A percentile compares a stretch with the other conserved stretches of the same genome.
These are phyloP conservation scores for Rubus idaeus DNA, from an alignment of 306 rosid genomes.

Conservation along the genomic window DNA sequence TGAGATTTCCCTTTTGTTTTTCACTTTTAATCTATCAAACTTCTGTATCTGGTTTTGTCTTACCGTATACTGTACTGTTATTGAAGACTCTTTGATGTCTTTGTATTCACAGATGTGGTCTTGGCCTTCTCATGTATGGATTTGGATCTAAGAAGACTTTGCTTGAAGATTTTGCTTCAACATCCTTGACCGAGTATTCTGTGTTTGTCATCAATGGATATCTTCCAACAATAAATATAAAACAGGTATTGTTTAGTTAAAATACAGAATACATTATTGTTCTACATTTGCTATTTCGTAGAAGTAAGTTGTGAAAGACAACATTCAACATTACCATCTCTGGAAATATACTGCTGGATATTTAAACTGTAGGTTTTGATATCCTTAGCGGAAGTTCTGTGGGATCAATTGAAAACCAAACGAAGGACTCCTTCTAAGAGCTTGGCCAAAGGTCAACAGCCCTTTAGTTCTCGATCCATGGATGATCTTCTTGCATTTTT, in stretches of 20 bases:
- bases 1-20: not conserved
- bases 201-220: constrained; percentile 84
- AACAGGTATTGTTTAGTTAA: constrained; percentile 53
- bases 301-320: constrained; percentile 1
- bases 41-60: not conserved
- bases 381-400: constrained; percentile 70
- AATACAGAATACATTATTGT: not conserved
- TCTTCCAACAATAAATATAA: constrained; percentile 75
- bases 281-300: not conserved
- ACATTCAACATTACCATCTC: not conserved
- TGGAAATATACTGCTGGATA: not conserved
- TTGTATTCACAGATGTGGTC: constrained; percentile 52
- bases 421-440: constrained; percentile 37
- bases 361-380: constrained; percentile 54
- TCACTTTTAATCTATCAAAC: not conserved
- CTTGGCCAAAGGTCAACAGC: constrained; percentile 47
- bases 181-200: constrained; percentile 55
- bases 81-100: not conserved
- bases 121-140: constrained; percentile 84
- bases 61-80: not conserved
- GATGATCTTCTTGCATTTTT: constrained; percentile 78
- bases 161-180: constrained; percentile 92
- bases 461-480: constrained; percentile 64
- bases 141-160: constrained; percentile 89
- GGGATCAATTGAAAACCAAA: constrained; percentile 67